Conservation (phyloP, 2,329 filamentous ascomycete species). For the Alternaria consortialis region DNA sequence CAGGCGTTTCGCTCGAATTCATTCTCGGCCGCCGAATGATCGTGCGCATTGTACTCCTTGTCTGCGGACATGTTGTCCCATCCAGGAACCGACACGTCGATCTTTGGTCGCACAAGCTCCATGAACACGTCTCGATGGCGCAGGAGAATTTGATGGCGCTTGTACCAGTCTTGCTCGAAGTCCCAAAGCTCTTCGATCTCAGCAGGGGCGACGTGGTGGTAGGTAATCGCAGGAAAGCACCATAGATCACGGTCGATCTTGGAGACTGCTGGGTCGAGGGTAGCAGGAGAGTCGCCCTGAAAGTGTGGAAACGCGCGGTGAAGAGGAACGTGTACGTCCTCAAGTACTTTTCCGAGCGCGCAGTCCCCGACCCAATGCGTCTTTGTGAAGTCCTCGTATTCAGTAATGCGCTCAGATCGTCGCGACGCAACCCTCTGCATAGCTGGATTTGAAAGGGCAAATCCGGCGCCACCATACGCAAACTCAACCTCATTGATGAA, state of each 20-base stretch:
- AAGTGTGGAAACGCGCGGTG: constrained; percentile 56
- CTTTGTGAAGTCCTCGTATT: constrained; percentile 50
- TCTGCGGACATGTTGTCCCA: constrained; percentile 52
- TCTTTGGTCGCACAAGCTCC: constrained; percentile 44
- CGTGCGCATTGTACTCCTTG: constrained; percentile 48
- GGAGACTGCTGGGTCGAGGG: constrained; percentile 49
- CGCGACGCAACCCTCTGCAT: constrained; percentile 48
- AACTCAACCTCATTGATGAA: constrained; percentile 57
- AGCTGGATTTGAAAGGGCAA: constrained; percentile 55
- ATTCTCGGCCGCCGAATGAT: constrained; percentile 32
- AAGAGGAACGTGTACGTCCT: constrained; percentile 47
- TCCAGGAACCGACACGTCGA: constrained; percentile 28
- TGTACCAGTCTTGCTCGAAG: constrained; percentile 53
- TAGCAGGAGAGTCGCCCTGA: constrained; percentile 56
- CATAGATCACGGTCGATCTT: constrained; percentile 52
- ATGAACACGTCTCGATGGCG: constrained; percentile 52
- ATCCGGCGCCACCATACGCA: constrained; percentile 57
- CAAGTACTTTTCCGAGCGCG: constrained; percentile 49
- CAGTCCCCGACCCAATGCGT: constrained; percentile 53
- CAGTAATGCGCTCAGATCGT: constrained; percentile 37
- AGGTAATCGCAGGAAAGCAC: constrained; percentile 56
- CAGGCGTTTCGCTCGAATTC: constrained; percentile 44
- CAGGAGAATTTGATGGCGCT: constrained; percentile 43
- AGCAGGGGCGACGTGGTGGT: constrained; percentile 50
- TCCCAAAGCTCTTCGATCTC: constrained; percentile 52